Conservation (phyloP, 805 yeast genomes). For the Kuraishia hungarica region DNA sequence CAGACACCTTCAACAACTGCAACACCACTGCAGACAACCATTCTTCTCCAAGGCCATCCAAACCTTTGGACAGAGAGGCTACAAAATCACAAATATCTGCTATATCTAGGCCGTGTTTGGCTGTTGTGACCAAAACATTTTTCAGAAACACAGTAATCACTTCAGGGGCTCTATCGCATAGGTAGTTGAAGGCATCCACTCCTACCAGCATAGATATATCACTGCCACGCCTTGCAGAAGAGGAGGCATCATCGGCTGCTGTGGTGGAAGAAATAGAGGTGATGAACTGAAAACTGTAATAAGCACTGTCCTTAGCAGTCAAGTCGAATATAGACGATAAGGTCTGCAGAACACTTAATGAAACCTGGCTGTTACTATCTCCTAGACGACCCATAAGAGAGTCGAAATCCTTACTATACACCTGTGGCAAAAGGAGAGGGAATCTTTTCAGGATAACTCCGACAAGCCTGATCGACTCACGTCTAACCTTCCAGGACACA, state of each 20-base stretch:
- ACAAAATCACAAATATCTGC: slow-evolving; percentile 15
- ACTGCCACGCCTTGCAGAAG: slow-evolving; percentile 16
- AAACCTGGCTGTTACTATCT: slow-evolving; percentile 42
- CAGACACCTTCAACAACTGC: slow-evolving; percentile 6
- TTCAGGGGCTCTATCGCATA: slow-evolving; percentile 6
- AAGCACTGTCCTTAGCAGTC: slow-evolving; percentile 21
- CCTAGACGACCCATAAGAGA: slow-evolving; percentile 25
- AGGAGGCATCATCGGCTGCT: too few relatives aligned
- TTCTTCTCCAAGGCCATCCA: slow-evolving; percentile 14
- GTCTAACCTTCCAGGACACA: slow-evolving; percentile 55
- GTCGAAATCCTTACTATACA: slow-evolving; percentile 24
- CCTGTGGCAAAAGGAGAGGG: slow-evolving; percentile 25
- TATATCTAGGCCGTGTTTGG: slow-evolving; percentile 5
- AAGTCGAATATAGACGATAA: slow-evolving; percentile 29
- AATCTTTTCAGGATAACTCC: slow-evolving; percentile 26
- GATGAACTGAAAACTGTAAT: slow-evolving; percentile 19
- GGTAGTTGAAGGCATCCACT: slow-evolving; percentile 18
- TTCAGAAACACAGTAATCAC: slow-evolving; percentile 13
- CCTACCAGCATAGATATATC: slow-evolving; percentile 29
- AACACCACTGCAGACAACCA: slow-evolving; percentile 10
- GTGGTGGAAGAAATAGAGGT: slow-evolving; percentile 10
- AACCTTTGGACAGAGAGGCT: slow-evolving; percentile 16
- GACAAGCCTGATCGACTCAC: slow-evolving; percentile 37
- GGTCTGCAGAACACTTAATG: slow-evolving; percentile 38
- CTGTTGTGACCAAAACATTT: slow-evolving; percentile 5